phyloP scores from a whole-genome alignment of 202 grass and related monocot species.

The Brachypodium distachyon region DNA sequence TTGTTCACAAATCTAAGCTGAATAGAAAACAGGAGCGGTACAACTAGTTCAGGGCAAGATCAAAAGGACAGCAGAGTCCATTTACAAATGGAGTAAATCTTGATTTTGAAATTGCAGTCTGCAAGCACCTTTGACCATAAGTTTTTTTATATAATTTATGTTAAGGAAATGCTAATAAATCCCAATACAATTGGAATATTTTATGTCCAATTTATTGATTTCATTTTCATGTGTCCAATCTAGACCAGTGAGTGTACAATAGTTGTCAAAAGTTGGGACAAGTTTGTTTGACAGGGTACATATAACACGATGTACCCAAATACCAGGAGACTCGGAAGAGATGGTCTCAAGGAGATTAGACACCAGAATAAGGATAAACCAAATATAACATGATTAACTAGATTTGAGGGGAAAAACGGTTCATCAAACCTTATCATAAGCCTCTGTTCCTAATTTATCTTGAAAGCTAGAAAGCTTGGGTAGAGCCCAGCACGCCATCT shows the following conservation, averaged over 20 bases:
- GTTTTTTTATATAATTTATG: neutral
- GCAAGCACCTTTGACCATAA: neutral
- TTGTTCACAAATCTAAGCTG: neutral
- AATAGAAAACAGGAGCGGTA: neutral
- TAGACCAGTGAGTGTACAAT: neutral
- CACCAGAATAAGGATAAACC: neutral
- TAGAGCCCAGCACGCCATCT: conserved; percentile 68
- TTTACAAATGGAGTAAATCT: no score
- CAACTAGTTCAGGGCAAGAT: neutral
- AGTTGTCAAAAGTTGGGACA: neutral
- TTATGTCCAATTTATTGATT: neutral
- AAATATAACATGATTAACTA: neutral
- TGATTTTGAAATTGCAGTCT: neutral
- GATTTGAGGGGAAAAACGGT: neutral
- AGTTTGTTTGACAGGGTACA: neutral
- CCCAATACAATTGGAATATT: neutral
- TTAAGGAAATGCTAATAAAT: neutral
- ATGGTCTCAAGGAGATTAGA: neutral
- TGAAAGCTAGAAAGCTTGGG: conserved; percentile 56
- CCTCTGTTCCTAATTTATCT: conserved; percentile 56
- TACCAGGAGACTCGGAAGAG: neutral
- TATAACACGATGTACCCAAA: neutral
- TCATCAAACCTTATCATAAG: conserved; percentile 60
- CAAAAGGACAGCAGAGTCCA: neutral
- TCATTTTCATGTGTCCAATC: neutral